These are phyloP conservation scores for Castanospermum australe DNA, from an alignment of 306 rosid genomes.

Conservation along the genomic window DNA sequence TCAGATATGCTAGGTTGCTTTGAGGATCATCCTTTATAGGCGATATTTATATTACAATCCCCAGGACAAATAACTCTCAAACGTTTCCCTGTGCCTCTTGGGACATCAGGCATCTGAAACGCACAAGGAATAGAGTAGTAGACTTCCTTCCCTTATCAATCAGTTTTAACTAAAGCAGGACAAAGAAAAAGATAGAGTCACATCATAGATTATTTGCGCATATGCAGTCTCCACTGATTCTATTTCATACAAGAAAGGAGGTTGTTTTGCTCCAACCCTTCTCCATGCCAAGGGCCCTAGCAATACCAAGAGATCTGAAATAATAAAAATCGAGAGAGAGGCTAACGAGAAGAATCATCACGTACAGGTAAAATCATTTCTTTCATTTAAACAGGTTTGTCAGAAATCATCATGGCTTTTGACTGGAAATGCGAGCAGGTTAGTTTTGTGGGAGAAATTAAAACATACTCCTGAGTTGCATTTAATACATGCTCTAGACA, in stretches of 20 bases:
- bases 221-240: neutral
- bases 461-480: no score
- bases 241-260: slow-evolving; percentile 5
- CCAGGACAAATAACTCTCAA: neutral
- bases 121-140: neutral
- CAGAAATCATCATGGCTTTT: neutral
- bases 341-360: no score
- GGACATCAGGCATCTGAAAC: neutral
- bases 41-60: no score
- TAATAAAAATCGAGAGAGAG: no score
- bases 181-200: slow-evolving; percentile 11
- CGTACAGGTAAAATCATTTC: neutral
- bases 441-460: neutral
- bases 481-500: no score
- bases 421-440: neutral
- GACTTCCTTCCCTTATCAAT: neutral
- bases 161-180: neutral
- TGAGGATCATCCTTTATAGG: no score
- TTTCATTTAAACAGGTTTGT: neutral
- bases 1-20: neutral
- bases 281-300: neutral
- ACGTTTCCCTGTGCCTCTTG: neutral
- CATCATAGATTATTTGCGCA: neutral
- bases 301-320: neutral
- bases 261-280: neutral